Evolutionary conservation across 345 rosid genomes (phyloP).

Genomic region (Boechera divaricarpa): DNA sequence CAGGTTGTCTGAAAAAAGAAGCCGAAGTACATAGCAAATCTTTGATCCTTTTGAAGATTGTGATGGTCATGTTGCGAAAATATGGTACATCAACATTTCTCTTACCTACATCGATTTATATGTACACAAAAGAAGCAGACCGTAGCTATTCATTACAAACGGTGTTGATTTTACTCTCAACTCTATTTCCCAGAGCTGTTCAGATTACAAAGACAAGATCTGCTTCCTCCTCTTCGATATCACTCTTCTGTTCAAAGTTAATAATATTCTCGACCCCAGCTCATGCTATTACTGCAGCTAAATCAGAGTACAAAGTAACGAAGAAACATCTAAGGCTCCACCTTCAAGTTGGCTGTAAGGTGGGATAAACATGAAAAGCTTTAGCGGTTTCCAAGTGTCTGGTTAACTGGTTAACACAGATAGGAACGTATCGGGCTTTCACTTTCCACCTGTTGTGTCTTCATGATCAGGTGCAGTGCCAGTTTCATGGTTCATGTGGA

Average conservation of each 20-base stretch:
- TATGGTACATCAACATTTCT: neutral
- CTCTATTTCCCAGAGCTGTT: neutral
- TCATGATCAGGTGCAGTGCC: conserved; percentile 39
- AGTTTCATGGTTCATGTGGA: conserved; percentile 67
- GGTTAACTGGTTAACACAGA: neutral
- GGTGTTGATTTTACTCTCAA: conserved; percentile 14
- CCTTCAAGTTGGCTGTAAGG: conserved; percentile 21
- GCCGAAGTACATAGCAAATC: neutral
- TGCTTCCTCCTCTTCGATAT: conserved; percentile 7
- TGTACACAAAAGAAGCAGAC: conserved; percentile 12
- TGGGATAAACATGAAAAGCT: neutral
- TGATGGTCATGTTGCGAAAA: neutral
- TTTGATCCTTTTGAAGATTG: neutral
- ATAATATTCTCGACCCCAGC: neutral
- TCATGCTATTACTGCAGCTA: neutral
- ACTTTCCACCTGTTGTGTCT: conserved; percentile 19
- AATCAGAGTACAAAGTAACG: conserved; percentile 17
- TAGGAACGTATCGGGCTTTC: neutral
- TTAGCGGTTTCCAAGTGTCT: neutral
- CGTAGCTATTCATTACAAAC: neutral
- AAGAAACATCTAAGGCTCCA: conserved; percentile 2
- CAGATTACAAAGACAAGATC: conserved; percentile 21
- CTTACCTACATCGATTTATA: conserved; percentile 16
- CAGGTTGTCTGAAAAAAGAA: neutral
- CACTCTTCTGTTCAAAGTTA: neutral